A percentile compares a stretch with the other conserved stretches of the same genome.
Conservation (phyloP, 2,329 filamentous ascomycete genomes). For the Penicillium sp. region DNA sequence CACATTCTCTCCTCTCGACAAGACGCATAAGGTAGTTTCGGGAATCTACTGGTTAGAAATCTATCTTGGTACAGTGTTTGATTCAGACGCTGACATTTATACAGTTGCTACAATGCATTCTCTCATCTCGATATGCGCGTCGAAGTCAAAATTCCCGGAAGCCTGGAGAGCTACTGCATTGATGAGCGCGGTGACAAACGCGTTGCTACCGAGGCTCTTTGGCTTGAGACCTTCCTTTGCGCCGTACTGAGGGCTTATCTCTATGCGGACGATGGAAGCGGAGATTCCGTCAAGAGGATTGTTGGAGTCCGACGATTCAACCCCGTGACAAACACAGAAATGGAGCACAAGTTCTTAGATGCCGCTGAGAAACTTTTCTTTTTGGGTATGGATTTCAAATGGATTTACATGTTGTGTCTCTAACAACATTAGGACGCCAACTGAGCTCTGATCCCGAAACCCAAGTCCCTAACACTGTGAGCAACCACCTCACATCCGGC, state of each 20-base stretch:
- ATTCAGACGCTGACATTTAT: slow-evolving; percentile 12
- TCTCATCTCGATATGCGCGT: slow-evolving; percentile 97
- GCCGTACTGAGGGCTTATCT: slow-evolving; percentile 89
- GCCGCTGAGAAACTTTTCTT: slow-evolving; percentile 94
- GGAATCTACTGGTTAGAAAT: slow-evolving; percentile 75
- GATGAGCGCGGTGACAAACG: slow-evolving; percentile 94
- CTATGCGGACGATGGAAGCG: slow-evolving; percentile 90
- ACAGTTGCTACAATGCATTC: slow-evolving; percentile 96
- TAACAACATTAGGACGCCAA: slow-evolving; percentile 63
- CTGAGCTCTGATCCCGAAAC: slow-evolving; percentile 93
- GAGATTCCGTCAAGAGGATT: slow-evolving; percentile 90
- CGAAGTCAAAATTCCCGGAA: slow-evolving; percentile 91
- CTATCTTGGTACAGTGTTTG: background rate
- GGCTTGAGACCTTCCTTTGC: slow-evolving; percentile 96
- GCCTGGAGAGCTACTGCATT: slow-evolving; percentile 92
- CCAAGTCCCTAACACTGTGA: slow-evolving; percentile 92
- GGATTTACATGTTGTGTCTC: background rate
- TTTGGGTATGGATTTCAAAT: slow-evolving; percentile 50
- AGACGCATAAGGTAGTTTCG: slow-evolving; percentile 80
- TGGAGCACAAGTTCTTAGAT: slow-evolving; percentile 89
- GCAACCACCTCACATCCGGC: slow-evolving; percentile 89
- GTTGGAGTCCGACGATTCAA: slow-evolving; percentile 96
- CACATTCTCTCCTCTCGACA: slow-evolving; percentile 78
- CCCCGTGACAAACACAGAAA: slow-evolving; percentile 94
- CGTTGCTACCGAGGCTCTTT: slow-evolving; percentile 83